Evolutionary conservation across 2,329 filamentous ascomycete species (phyloP).

Genomic region (Ramularia endophylla): DNA sequence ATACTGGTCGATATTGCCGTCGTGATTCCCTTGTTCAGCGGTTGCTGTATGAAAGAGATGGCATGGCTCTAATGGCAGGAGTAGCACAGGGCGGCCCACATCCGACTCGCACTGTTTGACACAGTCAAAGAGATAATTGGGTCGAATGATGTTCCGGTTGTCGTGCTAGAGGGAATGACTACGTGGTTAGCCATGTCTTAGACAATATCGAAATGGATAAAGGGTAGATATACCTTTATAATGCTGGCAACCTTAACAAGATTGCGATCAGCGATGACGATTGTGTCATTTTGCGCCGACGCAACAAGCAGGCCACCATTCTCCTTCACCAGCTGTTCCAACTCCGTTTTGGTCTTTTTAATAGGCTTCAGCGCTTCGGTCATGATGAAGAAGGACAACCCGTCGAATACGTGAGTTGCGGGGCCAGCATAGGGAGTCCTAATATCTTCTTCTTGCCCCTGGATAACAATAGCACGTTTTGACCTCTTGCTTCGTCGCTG

Average conservation of each 20-base stretch:
- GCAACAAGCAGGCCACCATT: conserved; percentile 78
- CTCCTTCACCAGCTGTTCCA: conserved; percentile 75
- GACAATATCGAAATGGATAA: too few relatives aligned
- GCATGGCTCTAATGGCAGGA: conserved; percentile 58
- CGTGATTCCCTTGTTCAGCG: conserved; percentile 48
- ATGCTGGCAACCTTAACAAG: conserved; percentile 75
- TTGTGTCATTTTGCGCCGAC: conserved; percentile 59
- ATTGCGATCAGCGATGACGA: conserved; percentile 73
- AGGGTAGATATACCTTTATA: too few relatives aligned
- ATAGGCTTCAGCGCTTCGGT: conserved; percentile 64
- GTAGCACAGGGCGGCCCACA: conserved; percentile 46
- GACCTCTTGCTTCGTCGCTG: conserved; percentile 53
- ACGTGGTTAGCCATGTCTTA: too few relatives aligned
- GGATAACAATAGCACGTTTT: conserved; percentile 67
- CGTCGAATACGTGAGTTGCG: conserved; percentile 63
- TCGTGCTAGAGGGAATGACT: too few relatives aligned
- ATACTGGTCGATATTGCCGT: conserved; percentile 64
- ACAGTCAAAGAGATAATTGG: conserved; percentile 80
- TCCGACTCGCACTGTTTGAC: conserved; percentile 56
- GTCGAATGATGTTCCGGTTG: conserved; percentile 65
- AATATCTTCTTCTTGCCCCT: conserved; percentile 56
- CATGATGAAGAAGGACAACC: conserved; percentile 72
- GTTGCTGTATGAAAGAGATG: conserved; percentile 69
- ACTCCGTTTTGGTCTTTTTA: conserved; percentile 69
- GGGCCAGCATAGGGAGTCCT: conserved; percentile 51